These are phyloP conservation scores for Boeremia lycopersici DNA, from an alignment of 2,329 filamentous ascomycete species.

Conservation along the genomic window DNA sequence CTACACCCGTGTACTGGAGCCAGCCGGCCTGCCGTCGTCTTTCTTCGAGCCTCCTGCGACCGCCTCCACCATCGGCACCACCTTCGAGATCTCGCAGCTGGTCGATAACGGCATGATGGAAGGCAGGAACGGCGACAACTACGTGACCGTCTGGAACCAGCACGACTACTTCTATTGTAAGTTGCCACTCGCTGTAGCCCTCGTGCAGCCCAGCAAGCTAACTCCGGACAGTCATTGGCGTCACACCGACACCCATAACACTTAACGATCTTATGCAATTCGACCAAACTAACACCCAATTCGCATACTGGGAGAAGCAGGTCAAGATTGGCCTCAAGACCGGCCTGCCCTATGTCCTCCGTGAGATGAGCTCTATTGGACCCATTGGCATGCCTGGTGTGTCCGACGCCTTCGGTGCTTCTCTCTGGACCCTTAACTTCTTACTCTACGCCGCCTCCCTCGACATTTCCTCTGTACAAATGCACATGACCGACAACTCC, in stretches of 20 bases:
- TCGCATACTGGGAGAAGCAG: slow-evolving; percentile 54
- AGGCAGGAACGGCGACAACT: slow-evolving; percentile 45
- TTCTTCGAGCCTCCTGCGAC: slow-evolving; percentile 59
- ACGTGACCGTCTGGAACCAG: slow-evolving; percentile 57
- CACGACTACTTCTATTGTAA: slow-evolving; percentile 60
- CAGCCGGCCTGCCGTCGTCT: slow-evolving; percentile 47
- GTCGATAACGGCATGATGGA: slow-evolving; percentile 49
- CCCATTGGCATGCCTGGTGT: slow-evolving; percentile 55
- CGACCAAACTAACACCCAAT: slow-evolving; percentile 55
- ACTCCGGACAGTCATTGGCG: slow-evolving; percentile 50
- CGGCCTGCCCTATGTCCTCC: slow-evolving; percentile 55
- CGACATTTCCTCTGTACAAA: slow-evolving; percentile 55
- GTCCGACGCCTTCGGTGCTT: slow-evolving; percentile 57
- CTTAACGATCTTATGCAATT: slow-evolving; percentile 55
- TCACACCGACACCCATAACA: slow-evolving; percentile 52
- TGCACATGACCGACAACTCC: slow-evolving; percentile 62
- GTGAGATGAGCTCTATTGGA: slow-evolving; percentile 59
- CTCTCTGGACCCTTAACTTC: slow-evolving; percentile 61
- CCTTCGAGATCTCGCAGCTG: slow-evolving; percentile 55
- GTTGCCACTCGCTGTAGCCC: slow-evolving; percentile 2
- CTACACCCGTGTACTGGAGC: slow-evolving; percentile 54
- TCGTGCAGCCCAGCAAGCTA: slow-evolving; percentile 12
- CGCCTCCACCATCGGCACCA: slow-evolving; percentile 58
- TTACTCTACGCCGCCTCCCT: slow-evolving; percentile 57
- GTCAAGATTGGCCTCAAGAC: slow-evolving; percentile 51